Evolutionary conservation across 495 filamentous ascomycete genomes (phyloP).

Genomic region (Lineolata rhizophorae): DNA sequence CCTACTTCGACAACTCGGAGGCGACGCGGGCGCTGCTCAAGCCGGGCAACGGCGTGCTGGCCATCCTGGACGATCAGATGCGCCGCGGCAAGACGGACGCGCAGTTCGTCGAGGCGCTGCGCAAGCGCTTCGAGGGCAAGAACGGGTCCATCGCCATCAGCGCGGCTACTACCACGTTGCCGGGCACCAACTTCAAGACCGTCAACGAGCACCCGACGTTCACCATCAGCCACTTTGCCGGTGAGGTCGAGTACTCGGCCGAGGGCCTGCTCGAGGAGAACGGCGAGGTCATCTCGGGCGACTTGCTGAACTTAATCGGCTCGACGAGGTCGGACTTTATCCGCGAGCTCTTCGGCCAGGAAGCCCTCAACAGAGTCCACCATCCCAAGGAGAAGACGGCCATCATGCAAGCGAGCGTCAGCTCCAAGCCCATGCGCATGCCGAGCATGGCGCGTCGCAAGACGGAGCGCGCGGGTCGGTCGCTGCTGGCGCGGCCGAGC

Average conservation of each 20-base stretch:
- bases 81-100: constrained; percentile 67
- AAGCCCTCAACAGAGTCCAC: constrained; percentile 68
- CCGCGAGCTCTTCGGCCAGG: constrained; percentile 74
- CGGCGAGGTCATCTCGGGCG: constrained; percentile 83
- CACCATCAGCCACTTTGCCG: constrained; percentile 84
- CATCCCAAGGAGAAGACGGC: constrained; percentile 79
- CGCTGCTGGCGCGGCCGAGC: constrained; percentile 15
- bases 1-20: constrained; percentile 94
- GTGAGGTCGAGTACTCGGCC: constrained; percentile 86
- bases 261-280: constrained; percentile 80
- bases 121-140: constrained; percentile 82
- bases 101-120: constrained; percentile 74
- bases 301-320: constrained; percentile 87
- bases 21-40: constrained; percentile 80
- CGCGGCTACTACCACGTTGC: constrained; percentile 39
- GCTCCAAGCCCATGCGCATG: constrained; percentile 76
- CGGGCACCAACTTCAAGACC: constrained; percentile 65
- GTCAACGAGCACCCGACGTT: constrained; percentile 56
- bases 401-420: constrained; percentile 90
- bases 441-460: constrained; percentile 77
- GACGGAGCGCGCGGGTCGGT: constrained; percentile 26
- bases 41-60: constrained; percentile 72
- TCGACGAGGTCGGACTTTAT: constrained; percentile 75
- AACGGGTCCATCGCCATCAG: constrained; percentile 72
- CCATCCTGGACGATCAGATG: constrained; percentile 90